Evolutionary conservation across 352 stramenopile genomes (phyloP), one percentile per base, ranked within the genome.

Genomic region (Pythium sukuiense): DNA sequence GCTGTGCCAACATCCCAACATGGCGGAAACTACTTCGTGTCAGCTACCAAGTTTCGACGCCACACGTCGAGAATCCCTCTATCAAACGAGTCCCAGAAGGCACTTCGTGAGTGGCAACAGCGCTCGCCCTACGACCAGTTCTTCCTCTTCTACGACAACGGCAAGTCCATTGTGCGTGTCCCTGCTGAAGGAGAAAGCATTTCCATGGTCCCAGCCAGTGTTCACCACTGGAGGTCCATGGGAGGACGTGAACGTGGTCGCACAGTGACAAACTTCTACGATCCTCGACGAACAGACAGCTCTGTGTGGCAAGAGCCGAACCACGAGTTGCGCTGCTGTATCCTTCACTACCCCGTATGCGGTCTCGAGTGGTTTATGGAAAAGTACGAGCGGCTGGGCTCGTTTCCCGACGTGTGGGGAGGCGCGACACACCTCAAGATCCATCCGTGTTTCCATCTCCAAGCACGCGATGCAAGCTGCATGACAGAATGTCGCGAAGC

Each of bases 121-220:
- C 65, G 68, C 9, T 71, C 75, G n/a, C 35, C 39, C n/a, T 57
- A 69, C 24, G 24, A 35, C 0, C 75, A 80, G 63, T 83, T 73
- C 46, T 82, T 82, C 48, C 65, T 80, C 9, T 82, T 76, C 46
- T 82, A 82, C 70, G 75, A 82, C 63, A 82, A 80, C 30, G 75
- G 72, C 39, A 83, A 83, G 39, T 70, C 75, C 14, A 55, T 80
- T 16, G 75, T 79, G 8, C 72, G 73, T n/a, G 64, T 82, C 1
- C 60, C 57, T 35, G 32, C 6, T 2, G 2, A 18, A 5, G 13
- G 6, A 29, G n/a, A 29, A 13, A 11, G 20, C 1, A 24, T 4
- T 6, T 3, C 20, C 1, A 32, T 62, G 3, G 12, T 56, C 3
- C 72, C 74, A 3, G 35, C 65, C 11, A 83, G 75, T 45, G 75